phyloP scores from a whole-genome alignment of 1,139 yeast species.

The Candida dubliniensis region DNA sequence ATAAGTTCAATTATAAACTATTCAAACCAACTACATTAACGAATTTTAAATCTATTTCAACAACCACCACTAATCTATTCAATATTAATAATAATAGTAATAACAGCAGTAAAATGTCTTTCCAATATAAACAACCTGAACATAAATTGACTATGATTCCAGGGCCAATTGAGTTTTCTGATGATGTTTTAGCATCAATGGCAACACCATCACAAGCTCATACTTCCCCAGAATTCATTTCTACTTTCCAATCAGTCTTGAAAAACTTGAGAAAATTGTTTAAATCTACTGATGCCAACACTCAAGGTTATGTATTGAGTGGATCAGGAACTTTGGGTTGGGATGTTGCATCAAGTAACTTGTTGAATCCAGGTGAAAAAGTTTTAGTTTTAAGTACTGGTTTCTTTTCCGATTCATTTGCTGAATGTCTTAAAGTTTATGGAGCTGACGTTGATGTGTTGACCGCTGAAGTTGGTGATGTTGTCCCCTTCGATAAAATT shows the following conservation, averaged over 20 bases:
- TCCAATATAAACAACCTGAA: slow-evolving; percentile 36
- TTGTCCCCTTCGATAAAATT: slow-evolving; percentile 58
- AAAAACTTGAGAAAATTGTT: slow-evolving; percentile 70
- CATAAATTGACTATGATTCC: slow-evolving; percentile 77
- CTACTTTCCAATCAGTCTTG: slow-evolving; percentile 69
- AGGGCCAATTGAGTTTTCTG: slow-evolving; percentile 91
- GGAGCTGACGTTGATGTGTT: slow-evolving; percentile 68
- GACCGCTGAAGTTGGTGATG: slow-evolving; percentile 73
- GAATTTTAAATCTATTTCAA: slow-evolving; percentile 1
- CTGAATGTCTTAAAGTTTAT: slow-evolving; percentile 72
- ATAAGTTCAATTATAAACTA: not conserved
- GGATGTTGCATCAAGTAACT: slow-evolving; percentile 85
- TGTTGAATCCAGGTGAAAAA: slow-evolving; percentile 63
- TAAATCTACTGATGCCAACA: slow-evolving; percentile 59
- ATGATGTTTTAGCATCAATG: slow-evolving; percentile 78
- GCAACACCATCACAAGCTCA: slow-evolving; percentile 85
- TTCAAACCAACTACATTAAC: no score
- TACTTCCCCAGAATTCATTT: slow-evolving; percentile 83
- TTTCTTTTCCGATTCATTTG: slow-evolving; percentile 84
- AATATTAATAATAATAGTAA: not conserved
- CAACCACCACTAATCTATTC: not conserved
- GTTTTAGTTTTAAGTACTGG: slow-evolving; percentile 91
- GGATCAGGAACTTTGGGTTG: slow-evolving; percentile 97
- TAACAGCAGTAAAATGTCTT: slow-evolving; percentile 14
- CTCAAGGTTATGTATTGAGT: slow-evolving; percentile 80